Base-by-base conservation (phyloP, 352 stramenopile species). In the Globisporangium cylindrosporum region DNA sequence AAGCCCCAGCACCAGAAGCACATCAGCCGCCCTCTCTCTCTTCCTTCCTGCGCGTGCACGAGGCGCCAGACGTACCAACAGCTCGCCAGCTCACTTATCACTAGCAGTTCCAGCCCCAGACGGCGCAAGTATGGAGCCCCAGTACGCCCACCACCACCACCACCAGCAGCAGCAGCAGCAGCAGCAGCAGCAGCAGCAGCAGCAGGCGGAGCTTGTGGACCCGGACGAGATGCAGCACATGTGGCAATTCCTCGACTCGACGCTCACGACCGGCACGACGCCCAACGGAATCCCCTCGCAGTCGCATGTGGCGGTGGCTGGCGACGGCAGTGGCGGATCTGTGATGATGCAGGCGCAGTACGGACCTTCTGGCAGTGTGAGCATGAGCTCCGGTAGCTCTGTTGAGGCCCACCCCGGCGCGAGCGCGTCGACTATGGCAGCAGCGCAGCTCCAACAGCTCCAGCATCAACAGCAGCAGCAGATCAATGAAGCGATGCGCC, bases 161-260 rank as follows among this genome's bases (percentile, higher is more conserved):
- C 22, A 24, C 22, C 22, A 57, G 38, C 41, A 29, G 25, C 25
- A 29, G 25, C 25, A 29, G 25, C 25, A 29, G 25, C 25, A 29
- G 25, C 25, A 29, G 25, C 25, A 29, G 25, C 25, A 29, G 27
- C 27, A 48, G 27, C 62, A 53, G 61, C 60, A 59, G 29, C 60
- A 66, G 48, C 29, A 58, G 29, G 14, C 14, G 29, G 48, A 54
- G 56, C 57, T 70, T 34, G 24, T 24, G 3, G 65, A 70, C 43
- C 46, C 73, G 24, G 74, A 84, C 24, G 80, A 90, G 64, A 89
- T 91, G 79, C 77, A 88, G 64, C 68, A 71, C 62, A 81, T 92
- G 70, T 81, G 84, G 65, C 82, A 91, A 64, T 88, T 85, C 67
- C 64, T 91, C 56, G 78, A 89, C 70, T 77, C 77, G 61, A 81